Percentiles rank a stretch among this genome's conserved stretches.
Conservation (phyloP, 2,329 filamentous ascomycete genomes). For the Ophiocordyceps camponoti-rufipedis region DNA sequence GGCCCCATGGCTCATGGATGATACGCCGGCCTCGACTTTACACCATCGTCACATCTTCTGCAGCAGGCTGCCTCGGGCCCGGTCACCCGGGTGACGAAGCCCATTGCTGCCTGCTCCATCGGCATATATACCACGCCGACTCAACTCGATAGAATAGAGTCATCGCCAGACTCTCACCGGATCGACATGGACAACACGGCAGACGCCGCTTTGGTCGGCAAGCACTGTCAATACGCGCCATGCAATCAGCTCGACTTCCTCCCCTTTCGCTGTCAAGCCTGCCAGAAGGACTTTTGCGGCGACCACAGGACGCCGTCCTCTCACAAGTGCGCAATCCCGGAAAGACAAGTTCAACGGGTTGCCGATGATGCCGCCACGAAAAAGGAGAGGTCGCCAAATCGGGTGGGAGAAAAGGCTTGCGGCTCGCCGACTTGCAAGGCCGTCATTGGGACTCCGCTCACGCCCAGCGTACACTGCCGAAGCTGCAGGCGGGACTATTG, state of each 20-base stretch:
- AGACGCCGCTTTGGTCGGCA: conserved; percentile 73
- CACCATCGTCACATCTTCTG: neutral
- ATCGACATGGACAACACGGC: conserved; percentile 50
- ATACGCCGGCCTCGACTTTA: neutral
- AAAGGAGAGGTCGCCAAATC: conserved; percentile 33
- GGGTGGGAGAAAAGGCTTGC: conserved; percentile 47
- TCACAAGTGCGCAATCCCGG: conserved; percentile 53
- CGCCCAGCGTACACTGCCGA: conserved; percentile 52
- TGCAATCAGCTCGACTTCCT: conserved; percentile 94
- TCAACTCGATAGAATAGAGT: conserved; percentile 35
- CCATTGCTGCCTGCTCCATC: conserved; percentile 8
- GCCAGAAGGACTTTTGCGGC: conserved; percentile 69
- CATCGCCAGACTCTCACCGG: conserved; percentile 31
- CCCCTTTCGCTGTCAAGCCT: conserved; percentile 85
- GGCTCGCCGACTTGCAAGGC: conserved; percentile 49
- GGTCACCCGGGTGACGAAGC: conserved; percentile 9
- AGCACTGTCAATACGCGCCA: conserved; percentile 78
- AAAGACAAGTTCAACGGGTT: conserved; percentile 37
- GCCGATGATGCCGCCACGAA: conserved; percentile 34
- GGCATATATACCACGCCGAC: neutral
- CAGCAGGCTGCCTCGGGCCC: neutral
- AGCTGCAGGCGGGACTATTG: conserved; percentile 60
- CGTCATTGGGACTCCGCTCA: conserved; percentile 48
- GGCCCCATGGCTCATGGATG: neutral
- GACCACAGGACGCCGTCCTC: conserved; percentile 79